A percentile compares a stretch with the other conserved stretches of the same genome.
Evolutionary conservation across 768 basidiomycete species (phyloP).

Genomic region (Sistotremastrum niveocremeum): DNA sequence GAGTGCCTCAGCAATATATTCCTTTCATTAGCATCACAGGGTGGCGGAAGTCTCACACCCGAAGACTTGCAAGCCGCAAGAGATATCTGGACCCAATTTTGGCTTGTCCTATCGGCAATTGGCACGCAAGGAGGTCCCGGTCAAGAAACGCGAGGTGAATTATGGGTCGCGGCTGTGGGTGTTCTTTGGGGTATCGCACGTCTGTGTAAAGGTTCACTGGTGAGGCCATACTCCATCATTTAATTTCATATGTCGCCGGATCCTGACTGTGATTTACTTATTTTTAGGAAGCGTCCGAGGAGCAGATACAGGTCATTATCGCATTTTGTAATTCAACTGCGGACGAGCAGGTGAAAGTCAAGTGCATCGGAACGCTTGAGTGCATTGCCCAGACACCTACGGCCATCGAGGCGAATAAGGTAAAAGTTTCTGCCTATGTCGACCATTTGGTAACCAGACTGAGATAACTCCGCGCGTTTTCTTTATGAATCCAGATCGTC

Average conservation of each 20-base stretch:
- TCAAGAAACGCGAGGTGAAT: conserved; percentile 55
- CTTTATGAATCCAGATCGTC: conserved; percentile 32
- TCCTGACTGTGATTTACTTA: not conserved
- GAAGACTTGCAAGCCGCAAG: conserved; percentile 36
- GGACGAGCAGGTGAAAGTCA: conserved; percentile 47
- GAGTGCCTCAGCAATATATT: conserved; percentile 89
- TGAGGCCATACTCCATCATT: conserved; percentile 14
- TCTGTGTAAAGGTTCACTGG: conserved; percentile 57
- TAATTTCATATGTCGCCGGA: not conserved
- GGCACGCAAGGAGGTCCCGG: conserved; percentile 47
- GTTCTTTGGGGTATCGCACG: conserved; percentile 82
- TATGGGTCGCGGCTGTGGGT: conserved; percentile 71
- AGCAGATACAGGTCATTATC: conserved; percentile 52
- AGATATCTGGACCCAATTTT: conserved; percentile 51
- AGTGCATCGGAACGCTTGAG: conserved; percentile 77
- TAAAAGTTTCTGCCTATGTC: conserved; percentile 14
- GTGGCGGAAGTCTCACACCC: conserved; percentile 22
- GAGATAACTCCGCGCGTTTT: not conserved
- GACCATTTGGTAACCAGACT: not conserved
- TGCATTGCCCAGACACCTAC: conserved; percentile 61
- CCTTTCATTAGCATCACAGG: conserved; percentile 44
- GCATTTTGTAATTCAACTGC: conserved; percentile 44
- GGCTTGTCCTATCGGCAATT: conserved; percentile 45
- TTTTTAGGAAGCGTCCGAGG: conserved; percentile 38
- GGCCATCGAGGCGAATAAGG: conserved; percentile 54